Base-by-base conservation (phyloP, 202 grass and related monocot genomes). In the Schoenoplectus triqueter region DNA sequence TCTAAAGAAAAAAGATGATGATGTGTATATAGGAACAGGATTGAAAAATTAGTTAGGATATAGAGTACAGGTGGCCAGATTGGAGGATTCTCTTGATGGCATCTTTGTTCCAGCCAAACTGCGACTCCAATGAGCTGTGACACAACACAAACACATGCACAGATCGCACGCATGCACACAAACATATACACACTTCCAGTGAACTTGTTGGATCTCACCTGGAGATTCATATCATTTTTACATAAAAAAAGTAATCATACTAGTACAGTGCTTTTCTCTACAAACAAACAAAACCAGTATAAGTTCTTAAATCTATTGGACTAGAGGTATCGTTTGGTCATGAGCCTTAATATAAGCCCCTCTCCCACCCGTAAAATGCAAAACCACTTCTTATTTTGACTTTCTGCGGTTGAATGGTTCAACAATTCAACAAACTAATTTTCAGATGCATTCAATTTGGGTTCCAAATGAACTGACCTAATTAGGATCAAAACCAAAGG, bases 181-280 rank as follows among this genome's bases (percentile, higher is more conserved):
- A 39, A 83, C 47, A 42, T 7, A 66, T 22, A 79, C 75, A 97
- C 87, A 97, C 86, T 89, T 94, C 87, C 85, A 91, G 89, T 84
- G 92, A 93, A 94, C 75, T 61, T 45, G 75, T 79, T 92, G 94
- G 83, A 87, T 90, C 93, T 98, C 93, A 95, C 96, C 95, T 97
- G 92, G 76, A 91, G 89, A 97, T 90, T 88, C 85, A 92, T 80
- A 90, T 87, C 50, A 83, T 83, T 83, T 83, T 71, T 41, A 60
- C 55, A 79, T 79, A 79, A 79, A 79, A 77, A 77, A 10, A 62
- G 18, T 79, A 59, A 79, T 78, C 22, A 1, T 59, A 42, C 74
- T 18, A 78, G 22, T 56, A 77, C 73, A 55, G 21, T 78, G 6
- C 13, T 41, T n/a, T 61, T 40, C 54, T 60, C 2, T 17, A 68